These are phyloP conservation scores for Termitomyces sp. DNA, from an alignment of 768 basidiomycete species.

Conservation along the genomic window DNA sequence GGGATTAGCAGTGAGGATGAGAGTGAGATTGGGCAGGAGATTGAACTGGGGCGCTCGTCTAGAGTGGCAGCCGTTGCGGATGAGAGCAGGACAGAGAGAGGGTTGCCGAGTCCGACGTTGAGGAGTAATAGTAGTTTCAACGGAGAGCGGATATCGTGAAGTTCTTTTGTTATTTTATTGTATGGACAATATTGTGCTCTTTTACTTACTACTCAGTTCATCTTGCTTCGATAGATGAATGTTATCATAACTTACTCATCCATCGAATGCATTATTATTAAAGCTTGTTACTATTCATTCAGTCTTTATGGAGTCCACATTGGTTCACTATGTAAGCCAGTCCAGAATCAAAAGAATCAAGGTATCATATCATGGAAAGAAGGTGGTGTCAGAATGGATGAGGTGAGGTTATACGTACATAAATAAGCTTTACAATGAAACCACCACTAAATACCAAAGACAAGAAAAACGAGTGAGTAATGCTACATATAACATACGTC, in stretches of 20 bases:
- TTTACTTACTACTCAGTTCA: neutral
- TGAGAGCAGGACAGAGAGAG: constrained; percentile 58
- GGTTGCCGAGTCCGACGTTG: constrained; percentile 60
- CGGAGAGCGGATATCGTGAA: constrained; percentile 19
- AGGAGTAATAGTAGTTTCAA: constrained; percentile 26
- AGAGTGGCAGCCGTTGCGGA: constrained; percentile 28
- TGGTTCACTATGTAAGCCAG: too few relatives aligned
- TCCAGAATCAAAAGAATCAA: neutral
- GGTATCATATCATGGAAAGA: neutral
- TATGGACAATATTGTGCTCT: neutral
- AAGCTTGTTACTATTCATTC: neutral
- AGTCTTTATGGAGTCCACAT: neutral
- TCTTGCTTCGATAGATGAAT: constrained; percentile 2
- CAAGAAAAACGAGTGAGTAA: neutral
- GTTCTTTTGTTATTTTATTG: constrained; percentile 1
- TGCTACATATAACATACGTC: neutral
- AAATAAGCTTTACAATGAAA: neutral
- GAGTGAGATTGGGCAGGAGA: constrained; percentile 33
- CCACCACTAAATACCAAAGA: neutral
- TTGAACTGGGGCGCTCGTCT: constrained; percentile 34
- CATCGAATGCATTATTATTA: neutral
- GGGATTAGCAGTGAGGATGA: constrained; percentile 37
- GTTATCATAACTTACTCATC: constrained; percentile 2
- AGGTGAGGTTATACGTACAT: neutral
- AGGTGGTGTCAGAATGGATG: neutral